Percentiles rank a stretch among this genome's conserved stretches.
Evolutionary conservation across 2,329 filamentous ascomycete genomes (phyloP).

Genomic region (Byssochlamys sp.): DNA sequence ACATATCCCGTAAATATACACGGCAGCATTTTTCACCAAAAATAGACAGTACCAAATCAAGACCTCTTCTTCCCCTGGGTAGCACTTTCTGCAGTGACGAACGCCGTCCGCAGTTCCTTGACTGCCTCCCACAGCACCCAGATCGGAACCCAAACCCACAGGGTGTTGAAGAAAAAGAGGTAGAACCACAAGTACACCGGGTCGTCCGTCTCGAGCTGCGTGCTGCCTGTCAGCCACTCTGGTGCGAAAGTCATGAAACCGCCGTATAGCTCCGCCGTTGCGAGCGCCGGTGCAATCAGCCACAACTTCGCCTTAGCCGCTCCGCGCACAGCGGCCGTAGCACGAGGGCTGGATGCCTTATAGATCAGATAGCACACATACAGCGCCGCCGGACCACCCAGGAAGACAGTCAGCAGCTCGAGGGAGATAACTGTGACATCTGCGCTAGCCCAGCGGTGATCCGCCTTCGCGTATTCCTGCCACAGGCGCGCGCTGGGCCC

Average conservation of each 20-base stretch:
- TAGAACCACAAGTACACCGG: constrained; percentile 57
- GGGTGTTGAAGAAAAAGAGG: constrained; percentile 53
- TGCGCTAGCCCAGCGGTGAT: constrained; percentile 50
- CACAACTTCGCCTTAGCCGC: constrained; percentile 32
- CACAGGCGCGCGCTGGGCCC: constrained; percentile 48
- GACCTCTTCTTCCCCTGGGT: constrained; percentile 6
- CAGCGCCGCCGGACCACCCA: constrained; percentile 49
- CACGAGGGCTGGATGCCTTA: constrained; percentile 16
- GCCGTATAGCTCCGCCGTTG: constrained; percentile 56
- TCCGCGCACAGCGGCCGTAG: constrained; percentile 12
- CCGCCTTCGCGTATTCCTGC: constrained; percentile 59
- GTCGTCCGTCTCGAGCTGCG: constrained; percentile 49
- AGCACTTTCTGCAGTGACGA: constrained; percentile 20
- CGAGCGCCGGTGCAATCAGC: constrained; percentile 50
- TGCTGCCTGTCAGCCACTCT: constrained; percentile 52
- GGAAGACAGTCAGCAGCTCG: constrained; percentile 52
- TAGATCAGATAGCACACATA: constrained; percentile 48
- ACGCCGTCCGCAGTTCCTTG: constrained; percentile 32
- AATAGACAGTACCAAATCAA: not conserved
- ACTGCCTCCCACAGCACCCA: constrained; percentile 49
- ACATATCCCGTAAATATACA: not conserved
- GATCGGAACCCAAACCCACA: constrained; percentile 52
- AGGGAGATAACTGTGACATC: constrained; percentile 51
- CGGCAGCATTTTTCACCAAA: not conserved
- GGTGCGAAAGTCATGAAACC: constrained; percentile 57